Percentiles rank a stretch among this genome's conserved stretches.
phyloP scores from a whole-genome alignment of 1,139 yeast species.

The Lodderomyces orthopsilosis region DNA sequence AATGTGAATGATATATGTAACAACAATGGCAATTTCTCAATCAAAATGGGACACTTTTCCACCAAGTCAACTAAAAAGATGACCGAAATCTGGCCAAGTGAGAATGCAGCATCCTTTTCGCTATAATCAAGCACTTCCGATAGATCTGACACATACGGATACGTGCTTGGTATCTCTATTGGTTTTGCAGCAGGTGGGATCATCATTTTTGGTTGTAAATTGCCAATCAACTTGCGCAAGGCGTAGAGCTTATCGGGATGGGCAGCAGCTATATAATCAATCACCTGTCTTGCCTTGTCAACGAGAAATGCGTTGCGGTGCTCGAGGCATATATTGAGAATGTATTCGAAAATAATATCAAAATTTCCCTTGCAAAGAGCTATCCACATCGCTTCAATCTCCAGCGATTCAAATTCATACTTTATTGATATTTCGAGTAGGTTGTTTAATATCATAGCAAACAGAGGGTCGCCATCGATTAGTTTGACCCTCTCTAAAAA shows the following conservation, averaged over 20 bases:
- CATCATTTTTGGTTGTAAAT: conserved; percentile 82
- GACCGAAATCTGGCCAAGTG: conserved; percentile 83
- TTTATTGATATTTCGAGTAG: conserved; percentile 81
- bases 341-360: conserved; percentile 67
- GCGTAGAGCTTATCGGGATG: conserved; percentile 56
- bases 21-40: conserved; percentile 64
- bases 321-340: conserved; percentile 66
- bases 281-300: conserved; percentile 73
- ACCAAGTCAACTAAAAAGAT: conserved; percentile 78
- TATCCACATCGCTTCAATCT: conserved; percentile 93
- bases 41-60: conserved; percentile 51
- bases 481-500: not conserved
- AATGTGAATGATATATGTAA: conserved; percentile 79
- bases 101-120: conserved; percentile 75
- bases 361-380: conserved; percentile 73
- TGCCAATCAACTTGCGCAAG: conserved; percentile 63
- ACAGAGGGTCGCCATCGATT: conserved; percentile 15
- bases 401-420: conserved; percentile 73
- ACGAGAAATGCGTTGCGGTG: conserved; percentile 74
- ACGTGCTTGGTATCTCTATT: not conserved
- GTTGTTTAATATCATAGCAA: conserved; percentile 78
- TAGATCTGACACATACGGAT: conserved; percentile 75
- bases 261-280: conserved; percentile 66
- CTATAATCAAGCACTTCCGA: conserved; percentile 54
- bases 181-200: conserved; percentile 53